Base-by-base conservation (phyloP, 2,329 filamentous ascomycete species). In the Calonectria henricotiae region DNA sequence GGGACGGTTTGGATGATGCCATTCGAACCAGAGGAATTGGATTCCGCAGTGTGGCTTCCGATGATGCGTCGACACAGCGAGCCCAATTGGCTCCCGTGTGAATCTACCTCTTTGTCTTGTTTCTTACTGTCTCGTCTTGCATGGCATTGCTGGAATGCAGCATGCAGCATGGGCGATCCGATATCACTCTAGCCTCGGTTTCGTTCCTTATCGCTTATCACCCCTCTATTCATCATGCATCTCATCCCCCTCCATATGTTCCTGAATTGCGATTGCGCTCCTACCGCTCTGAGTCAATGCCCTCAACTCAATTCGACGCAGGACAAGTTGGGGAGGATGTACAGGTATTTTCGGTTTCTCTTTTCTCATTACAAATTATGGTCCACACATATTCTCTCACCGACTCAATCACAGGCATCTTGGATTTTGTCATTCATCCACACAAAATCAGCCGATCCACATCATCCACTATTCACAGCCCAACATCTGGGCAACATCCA, bases 161-260 rank as follows among this genome's bases (percentile, higher is more conserved):
- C 35, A 25, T 65, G 49, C 41, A 37, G 41, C 41, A 66, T 49
- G 63, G 63, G 51, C 47, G 41, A 54, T 65, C 49, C 51, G 17
- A 35, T 30, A 66, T 41, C 35, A 41, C 27, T 62, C 51, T 58
- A 58, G 51, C 51, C 51, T 58, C 35, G 51, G 32, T 39, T 27
- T 43, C 46, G 37, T 35, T 15, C 43, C 66, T 72, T 76, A 71
- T 75, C 49, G 30, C 68, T 71, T 68, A 73, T 73, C 71, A 75
- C 74, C 71, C 68, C 73, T 72, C 70, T 43, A 41, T 44, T 44
- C 46, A 49, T 44, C 46, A 49, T 44, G 46, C 64, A 44, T 64
- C 62, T 66, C 67, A 62, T 62, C 20, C 35, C 30, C 58, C 54
- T 55, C 51, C 20, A 17, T 58, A n/a, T 58, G 51, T 58, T 58